phyloP scores from a whole-genome alignment of 2,329 filamentous ascomycete genomes.

The Nemania abortiva region DNA sequence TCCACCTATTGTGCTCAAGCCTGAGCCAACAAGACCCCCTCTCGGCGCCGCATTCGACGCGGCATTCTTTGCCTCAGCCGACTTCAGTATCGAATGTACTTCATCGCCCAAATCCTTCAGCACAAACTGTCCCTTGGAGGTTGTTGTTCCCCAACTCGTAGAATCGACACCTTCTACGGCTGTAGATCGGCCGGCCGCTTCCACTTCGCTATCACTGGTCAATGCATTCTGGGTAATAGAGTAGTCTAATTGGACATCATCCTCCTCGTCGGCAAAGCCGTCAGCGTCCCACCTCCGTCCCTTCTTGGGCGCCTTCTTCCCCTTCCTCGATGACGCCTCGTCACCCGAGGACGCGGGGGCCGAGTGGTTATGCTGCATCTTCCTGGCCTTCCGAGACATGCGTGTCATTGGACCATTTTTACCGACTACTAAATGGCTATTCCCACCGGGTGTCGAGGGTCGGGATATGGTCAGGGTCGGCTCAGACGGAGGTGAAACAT shows the following conservation, averaged over 20 bases:
- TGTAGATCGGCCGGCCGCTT: conserved; percentile 64
- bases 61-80: conserved; percentile 75
- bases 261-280: conserved; percentile 86
- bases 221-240: conserved; percentile 70
- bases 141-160: conserved; percentile 86
- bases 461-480: conserved; percentile 81
- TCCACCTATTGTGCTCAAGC: conserved; percentile 84
- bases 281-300: conserved; percentile 93
- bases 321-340: conserved; percentile 72
- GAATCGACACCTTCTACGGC: conserved; percentile 80
- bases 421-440: conserved; percentile 75
- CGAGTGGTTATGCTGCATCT: conserved; percentile 73
- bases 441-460: conserved; percentile 76
- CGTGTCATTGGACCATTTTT: conserved; percentile 81
- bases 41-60: conserved; percentile 60
- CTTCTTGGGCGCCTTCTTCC: conserved; percentile 78
- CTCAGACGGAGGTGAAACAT: conserved; percentile 68
- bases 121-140: conserved; percentile 90
- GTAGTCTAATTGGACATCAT: conserved; percentile 86
- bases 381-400: conserved; percentile 83
- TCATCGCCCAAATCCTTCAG: conserved; percentile 94
- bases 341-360: conserved; percentile 84
- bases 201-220: conserved; percentile 65
- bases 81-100: conserved; percentile 87
- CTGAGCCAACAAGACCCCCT: conserved; percentile 79